phyloP scores from a whole-genome alignment of 1,284 basidiomycete genomes.

The Calocybe gambosa region DNA sequence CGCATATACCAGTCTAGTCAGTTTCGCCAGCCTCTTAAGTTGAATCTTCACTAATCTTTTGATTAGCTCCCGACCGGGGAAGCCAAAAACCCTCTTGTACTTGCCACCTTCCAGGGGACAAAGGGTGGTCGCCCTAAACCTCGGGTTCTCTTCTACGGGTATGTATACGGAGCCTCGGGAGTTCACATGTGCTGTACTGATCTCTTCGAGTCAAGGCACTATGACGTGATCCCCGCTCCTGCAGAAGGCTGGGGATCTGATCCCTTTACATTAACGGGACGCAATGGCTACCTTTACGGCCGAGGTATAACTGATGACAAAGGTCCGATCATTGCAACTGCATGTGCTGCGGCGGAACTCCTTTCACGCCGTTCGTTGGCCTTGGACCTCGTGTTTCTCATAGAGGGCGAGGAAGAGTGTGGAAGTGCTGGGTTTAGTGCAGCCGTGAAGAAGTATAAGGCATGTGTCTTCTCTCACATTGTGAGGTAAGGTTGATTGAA shows the following conservation, averaged over 20 bases:
- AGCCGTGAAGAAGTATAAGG: conserved; percentile 73
- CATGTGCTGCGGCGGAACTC: conserved; percentile 83
- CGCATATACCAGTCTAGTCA: conserved; percentile 68
- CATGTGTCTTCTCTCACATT: conserved; percentile 22
- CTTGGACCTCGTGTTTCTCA: conserved; percentile 84
- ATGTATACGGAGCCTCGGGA: conserved; percentile 12
- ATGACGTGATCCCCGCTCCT: conserved; percentile 85
- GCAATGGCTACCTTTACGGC: conserved; percentile 92
- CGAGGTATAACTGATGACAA: conserved; percentile 91
- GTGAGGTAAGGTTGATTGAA: background rate
- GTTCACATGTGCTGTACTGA: background rate
- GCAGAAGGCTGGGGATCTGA: conserved; percentile 75
- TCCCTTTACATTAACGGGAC: conserved; percentile 79
- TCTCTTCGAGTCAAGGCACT: conserved; percentile 52
- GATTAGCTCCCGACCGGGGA: conserved; percentile 59
- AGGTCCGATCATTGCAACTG: conserved; percentile 89
- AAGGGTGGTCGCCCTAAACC: conserved; percentile 50
- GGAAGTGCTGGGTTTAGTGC: conserved; percentile 84
- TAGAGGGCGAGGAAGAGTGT: conserved; percentile 96
- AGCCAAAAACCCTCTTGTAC: conserved; percentile 74
- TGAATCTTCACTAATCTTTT: background rate
- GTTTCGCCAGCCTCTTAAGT: conserved; percentile 16
- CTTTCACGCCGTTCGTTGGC: conserved; percentile 69
- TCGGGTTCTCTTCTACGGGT: conserved; percentile 86
- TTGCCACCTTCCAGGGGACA: conserved; percentile 77